phyloP scores from a whole-genome alignment of 805 yeast genomes.

The Ogataea methanolica region DNA sequence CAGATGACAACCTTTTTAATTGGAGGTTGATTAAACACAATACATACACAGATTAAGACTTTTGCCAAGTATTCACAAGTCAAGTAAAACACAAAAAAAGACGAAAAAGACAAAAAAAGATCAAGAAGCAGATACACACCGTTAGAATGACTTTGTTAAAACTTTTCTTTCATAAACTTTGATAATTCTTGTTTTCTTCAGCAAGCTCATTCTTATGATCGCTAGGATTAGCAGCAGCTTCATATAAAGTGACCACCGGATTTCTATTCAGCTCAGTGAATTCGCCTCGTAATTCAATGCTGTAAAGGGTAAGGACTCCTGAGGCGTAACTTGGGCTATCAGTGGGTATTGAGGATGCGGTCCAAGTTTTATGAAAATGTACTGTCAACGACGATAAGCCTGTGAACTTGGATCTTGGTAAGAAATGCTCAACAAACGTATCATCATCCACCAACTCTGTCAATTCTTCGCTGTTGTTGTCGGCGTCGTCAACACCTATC shows the following conservation, averaged over 20 bases:
- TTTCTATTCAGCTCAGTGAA: constrained; percentile 50
- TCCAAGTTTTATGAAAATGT: constrained; percentile 64
- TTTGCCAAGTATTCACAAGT: too few relatives aligned
- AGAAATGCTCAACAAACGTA: constrained; percentile 72
- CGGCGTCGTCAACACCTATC: constrained; percentile 40
- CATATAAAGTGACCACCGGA: constrained; percentile 77
- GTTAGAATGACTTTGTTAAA: background rate
- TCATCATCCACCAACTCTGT: constrained; percentile 35
- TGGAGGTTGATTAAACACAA: too few relatives aligned
- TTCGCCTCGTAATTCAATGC: constrained; percentile 79
- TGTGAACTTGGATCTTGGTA: constrained; percentile 72
- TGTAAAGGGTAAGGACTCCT: constrained; percentile 54
- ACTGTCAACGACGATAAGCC: constrained; percentile 64
- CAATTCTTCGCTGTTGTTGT: constrained; percentile 11
- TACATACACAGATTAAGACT: too few relatives aligned
- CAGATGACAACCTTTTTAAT: too few relatives aligned
- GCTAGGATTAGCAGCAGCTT: constrained; percentile 87
- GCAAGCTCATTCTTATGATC: constrained; percentile 57
- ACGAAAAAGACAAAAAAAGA: too few relatives aligned
- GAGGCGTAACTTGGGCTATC: too few relatives aligned
- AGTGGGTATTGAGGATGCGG: constrained; percentile 44
- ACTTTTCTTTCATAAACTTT: constrained; percentile 4
- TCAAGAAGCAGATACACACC: background rate
- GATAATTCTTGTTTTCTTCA: constrained; percentile 18
- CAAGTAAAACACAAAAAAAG: too few relatives aligned